Evolutionary conservation across 805 yeast species (phyloP).

Genomic region (Lachancea fermentati): DNA sequence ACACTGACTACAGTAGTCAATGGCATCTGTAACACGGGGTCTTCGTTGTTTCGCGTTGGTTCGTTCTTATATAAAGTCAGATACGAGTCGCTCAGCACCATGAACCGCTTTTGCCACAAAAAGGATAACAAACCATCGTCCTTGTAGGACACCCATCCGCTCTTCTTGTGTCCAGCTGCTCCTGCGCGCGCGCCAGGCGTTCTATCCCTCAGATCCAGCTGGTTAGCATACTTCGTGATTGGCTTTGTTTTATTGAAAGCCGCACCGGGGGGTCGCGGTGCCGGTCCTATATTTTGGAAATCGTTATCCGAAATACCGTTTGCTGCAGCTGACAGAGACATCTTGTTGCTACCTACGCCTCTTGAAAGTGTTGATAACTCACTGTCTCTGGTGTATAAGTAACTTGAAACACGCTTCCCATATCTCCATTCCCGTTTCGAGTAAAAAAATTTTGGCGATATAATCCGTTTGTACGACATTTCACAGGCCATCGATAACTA

Average conservation of each 20-base stretch:
- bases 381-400: background rate
- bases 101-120: slow-evolving; percentile 86
- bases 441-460: background rate
- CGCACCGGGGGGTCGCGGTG: slow-evolving; percentile 46
- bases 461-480: background rate
- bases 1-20: slow-evolving; percentile 57
- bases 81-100: slow-evolving; percentile 70
- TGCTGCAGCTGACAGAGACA: slow-evolving; percentile 44
- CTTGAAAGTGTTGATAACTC: background rate
- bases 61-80: slow-evolving; percentile 73
- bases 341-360: slow-evolving; percentile 8
- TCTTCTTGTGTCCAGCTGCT: slow-evolving; percentile 17
- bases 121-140: slow-evolving; percentile 89
- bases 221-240: slow-evolving; percentile 31
- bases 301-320: slow-evolving; percentile 40
- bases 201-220: slow-evolving; percentile 25
- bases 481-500: too few relatives aligned
- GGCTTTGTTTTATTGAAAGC: slow-evolving; percentile 34
- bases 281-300: slow-evolving; percentile 51
- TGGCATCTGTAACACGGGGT: slow-evolving; percentile 48
- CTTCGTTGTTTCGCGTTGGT: slow-evolving; percentile 31
- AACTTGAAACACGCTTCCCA: background rate
- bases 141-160: slow-evolving; percentile 86
- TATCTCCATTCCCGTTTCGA: background rate
- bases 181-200: slow-evolving; percentile 4